A percentile compares a stretch with the other conserved stretches of the same genome.
Conservation (phyloP, 768 basidiomycete species). For the Strobilomyces echinocephalus region DNA sequence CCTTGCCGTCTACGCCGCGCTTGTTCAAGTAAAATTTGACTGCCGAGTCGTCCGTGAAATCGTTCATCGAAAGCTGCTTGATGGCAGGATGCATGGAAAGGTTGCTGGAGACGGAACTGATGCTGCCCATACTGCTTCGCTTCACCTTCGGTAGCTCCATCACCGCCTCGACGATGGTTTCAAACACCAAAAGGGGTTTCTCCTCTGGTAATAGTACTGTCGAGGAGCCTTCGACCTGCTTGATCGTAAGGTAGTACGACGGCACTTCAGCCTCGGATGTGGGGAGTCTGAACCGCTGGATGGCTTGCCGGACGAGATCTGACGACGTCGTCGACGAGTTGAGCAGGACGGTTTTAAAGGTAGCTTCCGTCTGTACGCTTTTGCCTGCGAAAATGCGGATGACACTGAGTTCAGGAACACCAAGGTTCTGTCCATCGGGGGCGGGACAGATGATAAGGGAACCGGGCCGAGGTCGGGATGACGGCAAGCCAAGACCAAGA, state of each 20-base stretch:
- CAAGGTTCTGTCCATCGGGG: conserved; percentile 55
- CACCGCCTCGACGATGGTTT: conserved; percentile 77
- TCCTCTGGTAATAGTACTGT: conserved; percentile 69
- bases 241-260: conserved; percentile 87
- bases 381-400: conserved; percentile 94
- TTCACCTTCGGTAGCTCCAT: conserved; percentile 83
- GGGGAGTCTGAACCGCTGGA: conserved; percentile 87
- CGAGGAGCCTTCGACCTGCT: conserved; percentile 85
- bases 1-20: conserved; percentile 40
- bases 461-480: conserved; percentile 63
- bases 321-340: conserved; percentile 79
- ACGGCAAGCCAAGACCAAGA: conserved; percentile 44
- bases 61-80: conserved; percentile 90
- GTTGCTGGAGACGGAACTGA: conserved; percentile 89
- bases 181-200: conserved; percentile 86
- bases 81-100: conserved; percentile 95
- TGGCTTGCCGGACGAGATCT: conserved; percentile 87
- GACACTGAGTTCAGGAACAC: conserved; percentile 83
- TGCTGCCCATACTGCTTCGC: conserved; percentile 87
- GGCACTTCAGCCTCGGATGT: conserved; percentile 48
- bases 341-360: conserved; percentile 95
- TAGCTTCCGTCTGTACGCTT: conserved; percentile 86
- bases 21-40: conserved; percentile 96
- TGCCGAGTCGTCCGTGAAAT: conserved; percentile 93
- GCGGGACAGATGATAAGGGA: conserved; percentile 67